These are phyloP conservation scores for Pontederia paniculata DNA, from an alignment of 176 grass and related monocot genomes.

Conservation along the genomic window DNA sequence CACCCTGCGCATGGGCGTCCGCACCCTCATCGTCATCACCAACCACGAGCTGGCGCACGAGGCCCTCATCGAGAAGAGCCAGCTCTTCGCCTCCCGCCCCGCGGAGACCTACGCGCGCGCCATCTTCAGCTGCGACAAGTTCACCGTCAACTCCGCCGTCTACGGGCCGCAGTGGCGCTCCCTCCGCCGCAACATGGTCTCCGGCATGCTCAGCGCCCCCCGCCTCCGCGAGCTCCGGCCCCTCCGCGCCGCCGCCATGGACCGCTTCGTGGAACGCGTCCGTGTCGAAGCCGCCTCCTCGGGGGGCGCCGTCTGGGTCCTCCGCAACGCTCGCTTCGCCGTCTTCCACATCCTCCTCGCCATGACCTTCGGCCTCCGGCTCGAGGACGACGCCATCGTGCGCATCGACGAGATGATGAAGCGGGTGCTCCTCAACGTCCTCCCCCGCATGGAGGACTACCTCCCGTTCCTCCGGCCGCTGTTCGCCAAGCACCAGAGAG, in stretches of 20 bases:
- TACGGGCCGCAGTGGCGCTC: slow-evolving; percentile 78
- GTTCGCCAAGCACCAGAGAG: slow-evolving; percentile 36
- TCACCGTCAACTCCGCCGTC: slow-evolving; percentile 75
- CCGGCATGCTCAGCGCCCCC: slow-evolving; percentile 64
- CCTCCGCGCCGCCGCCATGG: slow-evolving; percentile 50
- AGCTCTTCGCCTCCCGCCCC: slow-evolving; percentile 57
- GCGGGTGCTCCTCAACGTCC: slow-evolving; percentile 50
- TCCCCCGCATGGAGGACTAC: slow-evolving; percentile 81
- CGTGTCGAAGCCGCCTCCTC: slow-evolving; percentile 42
- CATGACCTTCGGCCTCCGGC: slow-evolving; percentile 84
- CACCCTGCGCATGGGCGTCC: slow-evolving; percentile 77
- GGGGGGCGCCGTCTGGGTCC: slow-evolving; percentile 55
- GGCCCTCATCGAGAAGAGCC: slow-evolving; percentile 59
- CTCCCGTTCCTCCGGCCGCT: slow-evolving; percentile 78
- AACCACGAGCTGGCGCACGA: slow-evolving; percentile 66
- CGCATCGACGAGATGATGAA: slow-evolving; percentile 73
- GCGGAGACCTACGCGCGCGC: slow-evolving; percentile 57
- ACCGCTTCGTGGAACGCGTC: slow-evolving; percentile 64
- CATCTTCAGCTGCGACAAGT: slow-evolving; percentile 88
- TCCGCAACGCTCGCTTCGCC: slow-evolving; percentile 89
- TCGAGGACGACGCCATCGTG: slow-evolving; percentile 52
- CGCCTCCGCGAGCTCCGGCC: slow-evolving; percentile 54
- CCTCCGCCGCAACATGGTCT: slow-evolving; percentile 87
- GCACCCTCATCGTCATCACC: slow-evolving; percentile 72
- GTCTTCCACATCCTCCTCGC: slow-evolving; percentile 80